Conservation (phyloP, 768 basidiomycete genomes). For the Kwoniella sp. region DNA sequence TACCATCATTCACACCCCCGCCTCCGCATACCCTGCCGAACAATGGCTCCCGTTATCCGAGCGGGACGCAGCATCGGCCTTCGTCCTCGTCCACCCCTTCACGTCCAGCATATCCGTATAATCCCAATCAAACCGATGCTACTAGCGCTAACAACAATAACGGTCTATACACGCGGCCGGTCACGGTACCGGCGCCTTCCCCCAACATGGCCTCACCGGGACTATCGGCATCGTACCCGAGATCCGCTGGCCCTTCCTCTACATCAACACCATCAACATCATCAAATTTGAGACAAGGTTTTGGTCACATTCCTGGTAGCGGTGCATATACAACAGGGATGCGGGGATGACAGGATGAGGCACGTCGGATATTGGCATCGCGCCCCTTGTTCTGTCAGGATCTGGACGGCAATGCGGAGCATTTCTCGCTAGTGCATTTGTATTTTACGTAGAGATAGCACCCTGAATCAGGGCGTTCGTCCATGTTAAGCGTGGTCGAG, state of each 20-base stretch:
- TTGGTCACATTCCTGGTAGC: slow-evolving; percentile 21
- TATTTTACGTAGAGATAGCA: neutral
- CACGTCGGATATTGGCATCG: neutral
- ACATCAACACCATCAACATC: slow-evolving; percentile 17
- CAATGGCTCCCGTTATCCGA: neutral
- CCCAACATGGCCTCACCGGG: slow-evolving; percentile 5
- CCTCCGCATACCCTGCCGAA: slow-evolving; percentile 23
- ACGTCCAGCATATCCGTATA: slow-evolving; percentile 4
- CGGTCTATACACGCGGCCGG: neutral
- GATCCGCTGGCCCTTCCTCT: slow-evolving; percentile 22
- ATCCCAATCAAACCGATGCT: neutral
- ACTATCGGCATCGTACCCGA: slow-evolving; percentile 17
- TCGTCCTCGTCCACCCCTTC: slow-evolving; percentile 8
- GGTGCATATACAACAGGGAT: slow-evolving; percentile 5
- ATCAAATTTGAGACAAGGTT: slow-evolving; percentile 43
- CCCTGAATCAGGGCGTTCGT: neutral
- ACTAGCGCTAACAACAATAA: slow-evolving; percentile 3
- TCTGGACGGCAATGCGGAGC: neutral
- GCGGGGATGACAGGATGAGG: slow-evolving; percentile 1
- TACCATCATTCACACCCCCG: slow-evolving; percentile 8
- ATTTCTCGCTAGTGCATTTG: neutral
- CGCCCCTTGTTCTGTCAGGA: neutral
- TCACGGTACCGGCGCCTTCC: neutral
- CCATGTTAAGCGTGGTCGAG: too few species aligned
- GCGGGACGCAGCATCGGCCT: neutral